Conservation (phyloP, 2,329 filamentous ascomycete genomes). For the Corynespora cassiicola region DNA sequence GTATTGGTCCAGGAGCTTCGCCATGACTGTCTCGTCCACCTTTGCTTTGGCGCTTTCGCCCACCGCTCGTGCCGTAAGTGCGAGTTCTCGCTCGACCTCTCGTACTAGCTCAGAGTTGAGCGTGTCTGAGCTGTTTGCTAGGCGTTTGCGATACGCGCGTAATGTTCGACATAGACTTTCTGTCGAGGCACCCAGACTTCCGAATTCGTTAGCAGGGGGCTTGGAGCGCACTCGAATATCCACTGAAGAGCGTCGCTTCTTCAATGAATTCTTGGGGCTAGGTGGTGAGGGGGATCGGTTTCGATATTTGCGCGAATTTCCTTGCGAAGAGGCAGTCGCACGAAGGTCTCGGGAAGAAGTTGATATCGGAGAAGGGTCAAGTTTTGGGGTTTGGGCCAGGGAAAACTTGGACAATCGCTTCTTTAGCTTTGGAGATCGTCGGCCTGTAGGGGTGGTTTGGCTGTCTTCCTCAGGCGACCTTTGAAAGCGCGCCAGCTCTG, state of each 20-base stretch:
- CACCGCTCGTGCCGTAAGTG: conserved; percentile 52
- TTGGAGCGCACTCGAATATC: conserved; percentile 59
- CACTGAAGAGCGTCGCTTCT: conserved; percentile 54
- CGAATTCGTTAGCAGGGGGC: conserved; percentile 41
- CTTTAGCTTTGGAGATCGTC: conserved; percentile 57
- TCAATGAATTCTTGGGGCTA: conserved; percentile 38
- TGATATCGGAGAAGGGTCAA: conserved; percentile 50
- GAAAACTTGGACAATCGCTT: conserved; percentile 62
- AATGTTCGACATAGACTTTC: conserved; percentile 65
- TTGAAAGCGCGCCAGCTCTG: conserved; percentile 82
- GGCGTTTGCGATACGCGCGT: conserved; percentile 64
- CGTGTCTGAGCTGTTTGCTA: conserved; percentile 56
- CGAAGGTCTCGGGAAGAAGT: conserved; percentile 29
- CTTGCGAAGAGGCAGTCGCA: conserved; percentile 19
- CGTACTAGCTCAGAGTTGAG: conserved; percentile 54
- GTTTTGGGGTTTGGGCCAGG: conserved; percentile 52
- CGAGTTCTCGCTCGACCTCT: conserved; percentile 65
- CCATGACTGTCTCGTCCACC: conserved; percentile 50
- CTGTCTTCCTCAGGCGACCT: conserved; percentile 53
- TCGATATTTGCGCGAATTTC: conserved; percentile 34
- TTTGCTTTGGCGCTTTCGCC: conserved; percentile 51
- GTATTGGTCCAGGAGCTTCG: conserved; percentile 74
- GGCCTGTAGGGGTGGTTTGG: conserved; percentile 46
- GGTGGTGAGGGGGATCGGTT: conserved; percentile 53
- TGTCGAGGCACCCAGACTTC: conserved; percentile 49